phyloP scores from a whole-genome alignment of 2,329 filamentous ascomycete genomes.

The Hypocrella siamensis region DNA sequence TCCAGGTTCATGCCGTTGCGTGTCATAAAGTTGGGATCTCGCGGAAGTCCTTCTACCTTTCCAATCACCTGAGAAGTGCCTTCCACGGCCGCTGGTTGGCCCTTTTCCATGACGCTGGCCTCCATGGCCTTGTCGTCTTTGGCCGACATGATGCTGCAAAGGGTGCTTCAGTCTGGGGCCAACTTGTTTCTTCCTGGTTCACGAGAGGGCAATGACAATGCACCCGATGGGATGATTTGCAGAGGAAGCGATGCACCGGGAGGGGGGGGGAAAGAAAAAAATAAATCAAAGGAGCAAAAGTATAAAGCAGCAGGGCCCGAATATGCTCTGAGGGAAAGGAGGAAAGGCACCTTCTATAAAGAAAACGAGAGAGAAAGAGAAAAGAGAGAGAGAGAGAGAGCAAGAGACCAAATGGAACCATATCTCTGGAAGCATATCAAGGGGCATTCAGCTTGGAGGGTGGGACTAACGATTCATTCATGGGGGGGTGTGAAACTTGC shows the following conservation, averaged over 20 bases:
- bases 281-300: too few relatives aligned
- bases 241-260: too few relatives aligned
- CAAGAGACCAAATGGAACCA: background rate
- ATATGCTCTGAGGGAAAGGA: background rate
- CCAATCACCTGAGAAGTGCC: slow-evolving; percentile 7
- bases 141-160: slow-evolving; percentile 6
- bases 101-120: slow-evolving; percentile 8
- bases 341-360: background rate
- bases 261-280: too few relatives aligned
- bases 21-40: slow-evolving; percentile 17
- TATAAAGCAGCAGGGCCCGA: too few relatives aligned
- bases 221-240: background rate
- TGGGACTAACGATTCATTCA: slow-evolving; percentile 1
- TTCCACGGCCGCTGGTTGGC: slow-evolving; percentile 4
- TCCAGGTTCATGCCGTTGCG: slow-evolving; percentile 21
- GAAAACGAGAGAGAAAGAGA: background rate
- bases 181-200: background rate
- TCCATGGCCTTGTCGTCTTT: slow-evolving; percentile 6
- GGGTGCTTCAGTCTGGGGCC: background rate
- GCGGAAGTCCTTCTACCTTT: slow-evolving; percentile 6
- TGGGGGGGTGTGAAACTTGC: background rate
- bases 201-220: background rate
- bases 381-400: background rate
- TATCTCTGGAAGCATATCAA: slow-evolving; percentile 5
- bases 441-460: slow-evolving; percentile 1